Conservation (phyloP, 371 early-diverging fungal species). For the Haplosporangium sp. region DNA sequence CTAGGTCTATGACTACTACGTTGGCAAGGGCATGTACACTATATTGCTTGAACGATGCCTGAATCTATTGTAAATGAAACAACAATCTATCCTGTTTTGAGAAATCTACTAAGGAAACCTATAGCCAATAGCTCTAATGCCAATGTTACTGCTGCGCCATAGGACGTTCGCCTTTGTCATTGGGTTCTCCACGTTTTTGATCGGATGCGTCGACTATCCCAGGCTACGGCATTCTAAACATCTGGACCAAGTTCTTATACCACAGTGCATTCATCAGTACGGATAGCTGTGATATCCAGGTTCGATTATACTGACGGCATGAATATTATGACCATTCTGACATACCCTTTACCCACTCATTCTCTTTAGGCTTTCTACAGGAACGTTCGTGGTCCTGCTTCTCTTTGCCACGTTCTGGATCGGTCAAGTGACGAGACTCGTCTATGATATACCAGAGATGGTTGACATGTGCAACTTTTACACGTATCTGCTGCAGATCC, state of each 20-base stretch:
- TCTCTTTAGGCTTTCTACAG: constrained; percentile 57
- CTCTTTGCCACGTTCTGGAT: constrained; percentile 79
- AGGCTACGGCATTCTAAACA: constrained; percentile 73
- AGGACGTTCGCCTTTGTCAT: constrained; percentile 81
- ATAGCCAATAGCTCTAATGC: neutral
- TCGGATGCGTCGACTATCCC: constrained; percentile 90
- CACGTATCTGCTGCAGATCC: constrained; percentile 81
- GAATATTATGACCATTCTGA: neutral
- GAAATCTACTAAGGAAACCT: too few species aligned
- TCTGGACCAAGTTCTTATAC: constrained; percentile 80
- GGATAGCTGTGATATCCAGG: too few species aligned
- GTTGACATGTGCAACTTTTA: constrained; percentile 90
- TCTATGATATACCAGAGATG: constrained; percentile 77
- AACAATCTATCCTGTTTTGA: too few species aligned
- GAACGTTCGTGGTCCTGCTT: constrained; percentile 61
- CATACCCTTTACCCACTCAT: neutral
- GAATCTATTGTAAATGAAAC: constrained; percentile 41
- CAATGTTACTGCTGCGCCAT: neutral
- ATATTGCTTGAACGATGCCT: constrained; percentile 48
- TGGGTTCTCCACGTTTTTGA: constrained; percentile 85
- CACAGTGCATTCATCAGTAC: constrained; percentile 73
- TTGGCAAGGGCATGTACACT: constrained; percentile 53
- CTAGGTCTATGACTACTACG: constrained; percentile 51
- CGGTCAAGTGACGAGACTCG: constrained; percentile 75
- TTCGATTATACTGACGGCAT: too few species aligned